These are phyloP conservation scores for Hibiscus tridactylites DNA, from an alignment of 345 rosid species.

Conservation along the genomic window DNA sequence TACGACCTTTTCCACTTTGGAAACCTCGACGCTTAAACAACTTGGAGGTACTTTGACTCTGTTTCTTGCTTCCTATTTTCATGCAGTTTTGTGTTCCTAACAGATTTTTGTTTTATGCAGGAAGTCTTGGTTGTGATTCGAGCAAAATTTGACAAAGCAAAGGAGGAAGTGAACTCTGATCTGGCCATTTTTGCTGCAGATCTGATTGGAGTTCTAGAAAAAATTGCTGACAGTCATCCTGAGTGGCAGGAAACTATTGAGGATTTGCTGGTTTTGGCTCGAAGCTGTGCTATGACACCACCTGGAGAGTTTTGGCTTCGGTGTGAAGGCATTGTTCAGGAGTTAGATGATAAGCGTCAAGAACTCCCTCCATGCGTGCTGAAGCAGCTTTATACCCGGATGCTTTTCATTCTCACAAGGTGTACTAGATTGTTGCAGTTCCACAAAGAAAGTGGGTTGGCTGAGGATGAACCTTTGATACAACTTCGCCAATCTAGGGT, in stretches of 20 bases:
- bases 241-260: constrained; percentile 93
- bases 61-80: constrained; percentile 6
- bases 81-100: constrained; percentile 15
- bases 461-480: constrained; percentile 62
- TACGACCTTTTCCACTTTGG: constrained; percentile 92
- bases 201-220: constrained; percentile 89
- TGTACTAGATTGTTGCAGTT: constrained; percentile 96
- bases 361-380: constrained; percentile 87
- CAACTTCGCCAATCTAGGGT: constrained; percentile 78
- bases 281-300: constrained; percentile 88
- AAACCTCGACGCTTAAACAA: constrained; percentile 87
- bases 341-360: constrained; percentile 94
- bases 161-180: constrained; percentile 98
- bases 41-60: constrained; percentile 49
- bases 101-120: constrained; percentile 30
- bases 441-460: constrained; percentile 93
- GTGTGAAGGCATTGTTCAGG: constrained; percentile 99
- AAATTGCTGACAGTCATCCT: constrained; percentile 91
- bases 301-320: constrained; percentile 99
- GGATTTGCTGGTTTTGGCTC: constrained; percentile 90
- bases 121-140: constrained; percentile 73
- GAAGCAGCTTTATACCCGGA: constrained; percentile 91
- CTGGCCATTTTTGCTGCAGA: constrained; percentile 93
- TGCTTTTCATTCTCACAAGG: constrained; percentile 98
- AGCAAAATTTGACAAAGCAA: constrained; percentile 91